Evolutionary conservation across 2,329 filamentous ascomycete genomes (phyloP), one percentile per base, ranked within the genome.

Genomic region (Sporothrix variecibatus): DNA sequence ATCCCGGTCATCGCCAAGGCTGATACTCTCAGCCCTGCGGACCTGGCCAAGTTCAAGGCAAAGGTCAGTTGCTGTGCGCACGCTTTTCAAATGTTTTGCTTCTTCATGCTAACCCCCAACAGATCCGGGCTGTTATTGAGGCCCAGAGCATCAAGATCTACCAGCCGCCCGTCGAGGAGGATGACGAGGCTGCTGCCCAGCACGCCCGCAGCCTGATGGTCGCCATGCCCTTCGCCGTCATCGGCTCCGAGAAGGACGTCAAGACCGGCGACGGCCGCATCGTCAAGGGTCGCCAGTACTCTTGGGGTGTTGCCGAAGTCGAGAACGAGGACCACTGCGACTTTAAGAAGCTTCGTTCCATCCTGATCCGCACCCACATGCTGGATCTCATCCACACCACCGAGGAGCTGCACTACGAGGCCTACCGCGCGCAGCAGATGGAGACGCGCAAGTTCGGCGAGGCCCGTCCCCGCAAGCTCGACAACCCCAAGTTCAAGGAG

Each of bases 401-500:
- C 79, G 96, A 99, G 86, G 96, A 99, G 88, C 92, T 94, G 80
- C 96, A 99, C 89, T 99, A 99, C 87, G 96, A 99, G 86, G 95
- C 94, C 76, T 99, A 99, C 89, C 95, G 96, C 80, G 96, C 96
- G 73, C 94, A 97, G 85, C 97, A 99, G 86, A 99, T 99, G 96
- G 96, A 99, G 89, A 99, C 96, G 70, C 91, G 96, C 86, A 99
- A 99, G 87, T 98, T 99, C 80, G 96, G 96, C 85, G 97, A 99
- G 87, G 95, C 95, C 75, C 92, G 95, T 78, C 96, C 96, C 79
- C 90, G 95, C 85, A 99, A 99, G 90, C 89, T 99, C 80, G 96
- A 99, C 87, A 99, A 99, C 89, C 96, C 96, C 86, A 99, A 99
- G 89, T 99, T 98, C 90, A 99, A 99, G 91, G 96, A 99, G 84